Conservation (phyloP, 306 rosid genomes). For the Prunus mira region DNA sequence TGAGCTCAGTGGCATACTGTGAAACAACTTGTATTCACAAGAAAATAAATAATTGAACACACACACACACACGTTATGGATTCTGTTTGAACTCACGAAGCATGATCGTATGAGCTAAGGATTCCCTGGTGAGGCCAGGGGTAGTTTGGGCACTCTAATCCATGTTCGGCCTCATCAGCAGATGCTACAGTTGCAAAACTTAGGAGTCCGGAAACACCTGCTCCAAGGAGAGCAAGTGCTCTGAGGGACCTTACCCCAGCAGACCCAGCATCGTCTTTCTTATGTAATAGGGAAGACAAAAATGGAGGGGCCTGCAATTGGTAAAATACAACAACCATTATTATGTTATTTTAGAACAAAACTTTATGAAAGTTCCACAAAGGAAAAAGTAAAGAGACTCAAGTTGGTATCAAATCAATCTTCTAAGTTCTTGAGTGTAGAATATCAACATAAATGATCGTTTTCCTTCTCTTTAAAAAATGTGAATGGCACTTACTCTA, state of each 20-base stretch:
- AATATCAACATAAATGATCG: not conserved
- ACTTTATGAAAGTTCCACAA: not conserved
- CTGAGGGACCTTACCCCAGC: constrained; percentile 61
- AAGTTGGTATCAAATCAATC: not conserved
- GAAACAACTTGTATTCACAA: not conserved
- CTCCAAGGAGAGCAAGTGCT: constrained; percentile 87
- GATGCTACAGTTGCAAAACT: constrained; percentile 77
- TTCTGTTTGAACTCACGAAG: constrained; percentile 62
- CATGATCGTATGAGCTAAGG: constrained; percentile 96
- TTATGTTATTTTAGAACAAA: not conserved
- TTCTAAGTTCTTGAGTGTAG: not conserved
- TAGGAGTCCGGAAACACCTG: constrained; percentile 72
- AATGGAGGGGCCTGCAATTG: constrained; percentile 50
- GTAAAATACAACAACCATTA: constrained; percentile 13
- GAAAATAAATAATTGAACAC: not conserved
- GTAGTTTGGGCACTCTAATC: constrained; percentile 80
- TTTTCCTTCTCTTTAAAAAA: not conserved
- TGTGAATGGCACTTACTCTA: not conserved
- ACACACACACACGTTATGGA: not conserved
- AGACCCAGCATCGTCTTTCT: constrained; percentile 56
- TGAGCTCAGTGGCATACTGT: not conserved
- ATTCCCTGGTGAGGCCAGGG: constrained; percentile 99
- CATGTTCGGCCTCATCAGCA: constrained; percentile 98
- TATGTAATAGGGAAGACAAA: constrained; percentile 49
- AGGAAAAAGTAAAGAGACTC: not conserved